Evolutionary conservation across 1,139 yeast genomes (phyloP).

Genomic region (Hyphopichia khmerensis): DNA sequence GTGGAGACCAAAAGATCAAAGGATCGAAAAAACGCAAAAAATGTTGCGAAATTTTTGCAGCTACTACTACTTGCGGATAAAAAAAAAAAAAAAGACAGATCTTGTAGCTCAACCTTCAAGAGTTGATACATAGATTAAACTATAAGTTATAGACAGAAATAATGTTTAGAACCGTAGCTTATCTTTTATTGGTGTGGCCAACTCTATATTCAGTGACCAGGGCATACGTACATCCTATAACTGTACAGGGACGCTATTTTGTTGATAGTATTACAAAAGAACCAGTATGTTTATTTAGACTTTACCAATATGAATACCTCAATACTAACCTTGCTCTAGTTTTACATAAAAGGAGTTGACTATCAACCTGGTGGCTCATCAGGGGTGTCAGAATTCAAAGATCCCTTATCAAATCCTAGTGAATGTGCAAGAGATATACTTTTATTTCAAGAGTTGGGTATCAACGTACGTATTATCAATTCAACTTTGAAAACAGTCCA

Average conservation of each 20-base stretch:
- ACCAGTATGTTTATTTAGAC: constrained; percentile 60
- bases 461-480: constrained; percentile 51
- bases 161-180: too few species aligned
- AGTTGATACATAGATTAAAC: too few species aligned
- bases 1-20: too few species aligned
- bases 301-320: constrained; percentile 2
- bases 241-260: constrained; percentile 67
- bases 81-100: too few species aligned
- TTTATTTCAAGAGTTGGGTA: constrained; percentile 72
- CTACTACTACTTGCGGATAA: too few species aligned
- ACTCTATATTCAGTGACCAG: background rate
- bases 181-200: too few species aligned
- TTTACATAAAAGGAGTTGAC: constrained; percentile 64
- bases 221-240: constrained; percentile 56
- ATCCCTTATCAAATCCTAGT: constrained; percentile 72
- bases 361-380: constrained; percentile 92
- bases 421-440: constrained; percentile 73
- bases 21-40: too few species aligned
- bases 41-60: too few species aligned
- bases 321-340: constrained; percentile 36
- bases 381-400: constrained; percentile 49
- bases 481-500: background rate
- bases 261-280: constrained; percentile 72
- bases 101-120: too few species aligned
- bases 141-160: too few species aligned